Evolutionary conservation across 257 asterid genomes (phyloP).

Genomic region (Coffea eugenioides): DNA sequence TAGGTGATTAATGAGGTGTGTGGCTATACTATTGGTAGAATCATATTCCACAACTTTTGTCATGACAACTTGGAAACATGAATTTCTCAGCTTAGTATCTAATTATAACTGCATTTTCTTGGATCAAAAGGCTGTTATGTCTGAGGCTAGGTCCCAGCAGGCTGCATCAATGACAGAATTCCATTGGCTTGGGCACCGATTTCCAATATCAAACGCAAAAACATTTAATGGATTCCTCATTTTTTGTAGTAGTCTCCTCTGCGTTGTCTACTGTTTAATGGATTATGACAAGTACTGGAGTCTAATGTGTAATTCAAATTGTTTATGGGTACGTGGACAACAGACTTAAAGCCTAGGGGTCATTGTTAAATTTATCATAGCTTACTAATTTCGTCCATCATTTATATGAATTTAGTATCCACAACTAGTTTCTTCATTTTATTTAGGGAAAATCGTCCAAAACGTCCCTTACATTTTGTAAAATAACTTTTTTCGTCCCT

Average conservation of each 20-base stretch:
- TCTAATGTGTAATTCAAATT: background rate
- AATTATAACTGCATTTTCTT: conserved; percentile 23
- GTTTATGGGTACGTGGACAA: background rate
- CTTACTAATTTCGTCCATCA: too few relatives aligned
- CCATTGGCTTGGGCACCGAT: conserved; percentile 81
- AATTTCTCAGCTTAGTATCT: conserved; percentile 2
- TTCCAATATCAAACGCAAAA: conserved; percentile 92
- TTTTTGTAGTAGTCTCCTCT: too few relatives aligned
- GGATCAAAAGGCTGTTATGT: conserved; percentile 79
- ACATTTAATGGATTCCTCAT: too few relatives aligned
- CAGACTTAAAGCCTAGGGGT: background rate
- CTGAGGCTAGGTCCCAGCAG: conserved; percentile 98
- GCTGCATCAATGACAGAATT: conserved; percentile 98
- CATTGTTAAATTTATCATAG: background rate
- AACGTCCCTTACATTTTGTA: too few relatives aligned
- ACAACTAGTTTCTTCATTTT: too few relatives aligned
- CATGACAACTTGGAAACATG: background rate
- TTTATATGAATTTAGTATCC: too few relatives aligned
- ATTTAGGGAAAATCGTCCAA: too few relatives aligned
- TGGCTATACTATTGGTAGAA: background rate
- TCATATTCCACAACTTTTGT: background rate
- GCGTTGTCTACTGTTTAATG: background rate
- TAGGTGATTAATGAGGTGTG: background rate
- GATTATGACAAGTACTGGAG: background rate
- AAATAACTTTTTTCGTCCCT: too few relatives aligned